Base-by-base conservation (phyloP, 345 rosid genomes). In the Durio zibethinus region DNA sequence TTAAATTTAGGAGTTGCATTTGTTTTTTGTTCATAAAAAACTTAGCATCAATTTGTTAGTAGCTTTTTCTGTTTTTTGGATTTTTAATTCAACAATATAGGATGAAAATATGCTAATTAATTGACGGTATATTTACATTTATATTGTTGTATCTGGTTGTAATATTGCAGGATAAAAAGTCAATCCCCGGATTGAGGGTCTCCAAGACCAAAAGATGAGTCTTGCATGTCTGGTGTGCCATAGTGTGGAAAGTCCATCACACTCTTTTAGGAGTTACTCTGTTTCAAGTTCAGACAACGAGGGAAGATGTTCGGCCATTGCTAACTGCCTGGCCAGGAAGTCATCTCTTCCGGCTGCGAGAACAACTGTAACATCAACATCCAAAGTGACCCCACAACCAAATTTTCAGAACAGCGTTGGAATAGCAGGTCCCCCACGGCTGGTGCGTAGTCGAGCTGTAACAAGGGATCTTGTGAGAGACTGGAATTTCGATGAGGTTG, bases 311-410 rank as follows among this genome's bases (percentile, higher is more conserved):
- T 80, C 91, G 0, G 89, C 96, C 31, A 88, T 95, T 0, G 83
- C 88, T 2, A 92, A 80, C 88, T 95, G 99, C 86, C 77, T 93
- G 80, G 77, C 96, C 10, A 82, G 94, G 85, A 90, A 81, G 76
- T 67, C 88, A 5, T 83, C 94, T 53, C 80, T 91, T 75, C 94
- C 93, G 68, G 85, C 92, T 29, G 89, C 94, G 5, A 89, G 89
- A 72, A 72, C 89, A 14, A 77, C 87, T 29, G 77, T 85, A 25
- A 76, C 86, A 42, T 78, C 95, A 2, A 84, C 98, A 14, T 93
- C 99, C 61, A 95, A 95, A 83, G 99, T 93, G 66, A 89, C 92
- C 63, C 99, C 99, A 18, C 96, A 91, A 35, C 97, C 98, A 47
- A 76, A 76, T 60, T 81, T 84, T 76, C 88, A 82, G 10, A 78